A percentile compares a stretch with the other conserved stretches of the same genome.
These are phyloP conservation scores for Blastomyces gilchristii DNA, from an alignment of 2,329 filamentous ascomycete species.

Conservation along the genomic window DNA sequence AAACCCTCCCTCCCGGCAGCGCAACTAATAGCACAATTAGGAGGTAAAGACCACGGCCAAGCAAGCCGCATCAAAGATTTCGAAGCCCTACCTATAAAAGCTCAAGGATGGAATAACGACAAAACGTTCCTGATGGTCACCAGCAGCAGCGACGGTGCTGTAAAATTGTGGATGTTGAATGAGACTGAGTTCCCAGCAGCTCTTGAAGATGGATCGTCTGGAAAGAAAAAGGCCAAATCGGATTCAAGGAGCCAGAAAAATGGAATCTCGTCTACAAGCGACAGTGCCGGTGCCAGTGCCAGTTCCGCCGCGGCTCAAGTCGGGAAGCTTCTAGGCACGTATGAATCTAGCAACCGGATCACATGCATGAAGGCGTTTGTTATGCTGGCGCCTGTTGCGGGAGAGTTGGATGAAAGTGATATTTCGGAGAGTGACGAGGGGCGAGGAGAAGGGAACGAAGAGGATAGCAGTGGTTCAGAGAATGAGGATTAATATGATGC, in stretches of 20 bases:
- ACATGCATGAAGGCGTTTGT: conserved; percentile 80
- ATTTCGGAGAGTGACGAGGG: conserved; percentile 21
- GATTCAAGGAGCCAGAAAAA: conserved; percentile 14
- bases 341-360: conserved; percentile 78
- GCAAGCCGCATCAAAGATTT: conserved; percentile 80
- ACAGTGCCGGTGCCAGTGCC: background rate
- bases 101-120: conserved; percentile 21
- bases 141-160: conserved; percentile 72
- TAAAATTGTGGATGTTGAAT: conserved; percentile 64
- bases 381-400: conserved; percentile 54
- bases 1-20: conserved; percentile 51
- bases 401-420: conserved; percentile 44
- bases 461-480: conserved; percentile 5
- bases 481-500: background rate
- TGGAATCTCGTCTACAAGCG: conserved; percentile 12
- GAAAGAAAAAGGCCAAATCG: conserved; percentile 14
- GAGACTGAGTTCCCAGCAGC: conserved; percentile 21
- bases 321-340: conserved; percentile 61
- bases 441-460: conserved; percentile 17
- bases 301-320: conserved; percentile 33
- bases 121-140: conserved; percentile 52
- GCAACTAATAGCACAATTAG: conserved; percentile 60
- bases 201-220: conserved; percentile 12
- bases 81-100: conserved; percentile 46
- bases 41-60: conserved; percentile 60